These are phyloP conservation scores for Suillus americanus DNA, from an alignment of 768 basidiomycete species.

Conservation along the genomic window DNA sequence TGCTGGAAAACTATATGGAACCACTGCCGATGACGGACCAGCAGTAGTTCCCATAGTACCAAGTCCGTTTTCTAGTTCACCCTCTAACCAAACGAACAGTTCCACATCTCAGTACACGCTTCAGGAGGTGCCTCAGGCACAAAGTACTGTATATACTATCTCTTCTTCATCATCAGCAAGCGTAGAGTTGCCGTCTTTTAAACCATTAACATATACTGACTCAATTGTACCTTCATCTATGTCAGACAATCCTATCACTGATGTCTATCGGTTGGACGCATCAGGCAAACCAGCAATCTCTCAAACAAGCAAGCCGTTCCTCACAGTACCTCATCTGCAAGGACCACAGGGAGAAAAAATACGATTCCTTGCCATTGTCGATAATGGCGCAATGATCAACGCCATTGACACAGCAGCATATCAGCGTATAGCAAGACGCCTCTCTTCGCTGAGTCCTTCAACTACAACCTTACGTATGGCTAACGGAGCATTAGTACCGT, in stretches of 20 bases:
- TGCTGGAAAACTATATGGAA: neutral
- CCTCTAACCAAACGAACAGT: neutral
- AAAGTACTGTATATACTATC: neutral
- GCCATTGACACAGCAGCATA: slow-evolving; percentile 9
- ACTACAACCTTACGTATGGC: slow-evolving; percentile 12
- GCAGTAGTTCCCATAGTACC: neutral
- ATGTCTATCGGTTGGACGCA: slow-evolving; percentile 4
- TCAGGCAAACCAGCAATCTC: neutral
- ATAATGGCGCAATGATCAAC: slow-evolving; percentile 19
- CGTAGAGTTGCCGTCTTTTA: neutral
- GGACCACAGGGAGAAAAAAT: slow-evolving; percentile 17
- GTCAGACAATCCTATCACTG: neutral
- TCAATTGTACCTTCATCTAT: neutral
- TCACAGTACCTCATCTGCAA: neutral
- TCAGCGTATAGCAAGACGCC: no score
- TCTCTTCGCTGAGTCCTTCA: no score
- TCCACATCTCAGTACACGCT: no score
- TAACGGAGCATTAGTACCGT: slow-evolving; percentile 19
- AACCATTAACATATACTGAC: rapidly evolving
- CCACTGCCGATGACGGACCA: neutral
- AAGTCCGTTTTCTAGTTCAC: neutral
- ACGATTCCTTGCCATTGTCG: slow-evolving; percentile 7
- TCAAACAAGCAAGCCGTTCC: neutral
- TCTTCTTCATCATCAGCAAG: no score
- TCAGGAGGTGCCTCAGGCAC: neutral